Base-by-base conservation (phyloP, 129 eudicot genomes). In the Lactuca sativa region DNA sequence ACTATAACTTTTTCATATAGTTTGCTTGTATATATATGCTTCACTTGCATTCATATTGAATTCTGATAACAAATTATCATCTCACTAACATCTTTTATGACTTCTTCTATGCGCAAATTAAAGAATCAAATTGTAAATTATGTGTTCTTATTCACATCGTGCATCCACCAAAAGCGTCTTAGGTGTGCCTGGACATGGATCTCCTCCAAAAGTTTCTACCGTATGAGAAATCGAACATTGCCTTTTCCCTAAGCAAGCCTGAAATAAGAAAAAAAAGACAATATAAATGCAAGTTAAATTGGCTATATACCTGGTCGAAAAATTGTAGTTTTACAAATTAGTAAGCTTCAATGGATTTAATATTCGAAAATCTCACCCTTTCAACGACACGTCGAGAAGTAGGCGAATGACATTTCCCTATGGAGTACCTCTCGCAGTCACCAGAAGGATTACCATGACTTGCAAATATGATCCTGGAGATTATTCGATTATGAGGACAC, bases 361-460 rank as follows among this genome's bases (percentile, higher is more conserved):
- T 62, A 18, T 59, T 7, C 31, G n/a, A 10, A 62, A 6, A 15
- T 11, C 59, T 65, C 36, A 88, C 91, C 77, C 79, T 78, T 71
- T 83, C 87, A 41, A 79, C 87, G 11, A 77, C 53, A 38, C 73
- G 73, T 64, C 41, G 75, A 7, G 92, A 76, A 74, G 60, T 81
- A 4, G 80, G 13, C 17, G 87, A 76, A 65, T 86, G 96, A 33
- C 96, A 88, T 14, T 73, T 82, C 34, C 90, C 92, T 52, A 79
- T 21, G 17, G 82, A 73, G 74, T 86, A 79, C 33, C 67, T 70
- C 33, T 49, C 54, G n/a, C 96, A 88, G n/a, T 79, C 70, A 31
- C 96, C 89, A 2, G 12, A 15, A 51, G 91, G 91, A 75, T 70
- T 80, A 44, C 95, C 95, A 78, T 74, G 87, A 56, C 86, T 88